These are phyloP conservation scores for Bipolaris oryzae DNA, from an alignment of 2,329 filamentous ascomycete species.

Conservation along the genomic window DNA sequence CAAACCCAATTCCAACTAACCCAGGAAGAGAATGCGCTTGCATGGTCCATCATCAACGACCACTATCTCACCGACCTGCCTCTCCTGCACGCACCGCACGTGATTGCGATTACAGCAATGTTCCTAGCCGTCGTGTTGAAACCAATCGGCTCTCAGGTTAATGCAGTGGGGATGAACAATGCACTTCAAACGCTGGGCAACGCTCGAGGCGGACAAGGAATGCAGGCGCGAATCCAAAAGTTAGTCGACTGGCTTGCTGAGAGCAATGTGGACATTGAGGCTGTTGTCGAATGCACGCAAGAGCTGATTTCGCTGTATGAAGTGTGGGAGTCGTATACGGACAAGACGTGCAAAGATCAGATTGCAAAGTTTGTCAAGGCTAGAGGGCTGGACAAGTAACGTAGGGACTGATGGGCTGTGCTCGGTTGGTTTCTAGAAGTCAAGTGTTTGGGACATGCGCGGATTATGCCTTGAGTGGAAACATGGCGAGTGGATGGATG, in stretches of 20 bases:
- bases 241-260: slow-evolving; percentile 84
- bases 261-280: slow-evolving; percentile 81
- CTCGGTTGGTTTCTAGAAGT: background rate
- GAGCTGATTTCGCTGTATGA: slow-evolving; percentile 92
- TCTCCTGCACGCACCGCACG: slow-evolving; percentile 81
- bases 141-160: slow-evolving; percentile 60
- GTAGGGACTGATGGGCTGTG: slow-evolving; percentile 38
- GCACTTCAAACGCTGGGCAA: slow-evolving; percentile 47
- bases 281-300: slow-evolving; percentile 86
- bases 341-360: slow-evolving; percentile 68
- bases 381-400: slow-evolving; percentile 64
- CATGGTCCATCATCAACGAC: slow-evolving; percentile 87
- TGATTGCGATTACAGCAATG: slow-evolving; percentile 85
- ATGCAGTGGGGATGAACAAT: slow-evolving; percentile 49
- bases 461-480: background rate
- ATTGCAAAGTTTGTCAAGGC: slow-evolving; percentile 67
- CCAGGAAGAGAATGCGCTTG: slow-evolving; percentile 78
- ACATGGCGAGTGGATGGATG: background rate
- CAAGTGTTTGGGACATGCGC: background rate
- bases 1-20: slow-evolving; percentile 72
- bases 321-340: slow-evolving; percentile 69
- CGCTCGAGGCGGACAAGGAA: slow-evolving; percentile 36
- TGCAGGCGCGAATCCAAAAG: slow-evolving; percentile 65
- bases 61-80: slow-evolving; percentile 92
- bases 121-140: slow-evolving; percentile 83